Evolutionary conservation across 75 land plant species (phyloP).

Genomic region (Pinus taeda): DNA sequence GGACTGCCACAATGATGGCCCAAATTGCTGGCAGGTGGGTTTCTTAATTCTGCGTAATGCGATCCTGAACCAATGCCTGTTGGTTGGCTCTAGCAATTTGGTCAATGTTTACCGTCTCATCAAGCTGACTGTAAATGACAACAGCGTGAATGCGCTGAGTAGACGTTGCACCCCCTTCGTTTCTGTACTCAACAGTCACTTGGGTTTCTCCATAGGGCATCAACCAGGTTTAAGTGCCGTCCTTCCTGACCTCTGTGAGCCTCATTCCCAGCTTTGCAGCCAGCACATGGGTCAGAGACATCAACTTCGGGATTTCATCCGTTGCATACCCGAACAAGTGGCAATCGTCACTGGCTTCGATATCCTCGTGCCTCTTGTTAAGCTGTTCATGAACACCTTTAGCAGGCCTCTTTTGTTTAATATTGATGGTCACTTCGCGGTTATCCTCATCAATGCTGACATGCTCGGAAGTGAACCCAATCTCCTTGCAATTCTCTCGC

Average conservation of each 20-base stretch:
- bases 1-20: too few relatives aligned
- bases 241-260: constrained; percentile 66
- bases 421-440: constrained; percentile 17
- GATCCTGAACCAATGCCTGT: too few relatives aligned
- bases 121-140: too few relatives aligned
- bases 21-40: too few relatives aligned
- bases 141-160: too few relatives aligned
- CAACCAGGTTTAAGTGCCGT: constrained; percentile 63
- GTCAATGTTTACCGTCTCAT: too few relatives aligned
- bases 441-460: constrained; percentile 45
- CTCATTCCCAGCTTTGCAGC: constrained; percentile 68
- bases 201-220: constrained; percentile 29
- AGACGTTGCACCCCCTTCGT: constrained; percentile 22
- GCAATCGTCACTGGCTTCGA: too few relatives aligned
- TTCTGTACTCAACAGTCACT: background rate
- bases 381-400: constrained; percentile 46
- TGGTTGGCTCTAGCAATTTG: too few relatives aligned
- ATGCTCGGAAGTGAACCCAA: constrained; percentile 35
- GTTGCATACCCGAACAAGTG: too few relatives aligned
- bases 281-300: constrained; percentile 73
- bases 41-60: too few relatives aligned
- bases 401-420: constrained; percentile 9
- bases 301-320: constrained; percentile 22
- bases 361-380: constrained; percentile 67
- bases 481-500: constrained; percentile 27